These are phyloP conservation scores for Ilyonectria robusta DNA, from an alignment of 2,329 filamentous ascomycete genomes.

Conservation along the genomic window DNA sequence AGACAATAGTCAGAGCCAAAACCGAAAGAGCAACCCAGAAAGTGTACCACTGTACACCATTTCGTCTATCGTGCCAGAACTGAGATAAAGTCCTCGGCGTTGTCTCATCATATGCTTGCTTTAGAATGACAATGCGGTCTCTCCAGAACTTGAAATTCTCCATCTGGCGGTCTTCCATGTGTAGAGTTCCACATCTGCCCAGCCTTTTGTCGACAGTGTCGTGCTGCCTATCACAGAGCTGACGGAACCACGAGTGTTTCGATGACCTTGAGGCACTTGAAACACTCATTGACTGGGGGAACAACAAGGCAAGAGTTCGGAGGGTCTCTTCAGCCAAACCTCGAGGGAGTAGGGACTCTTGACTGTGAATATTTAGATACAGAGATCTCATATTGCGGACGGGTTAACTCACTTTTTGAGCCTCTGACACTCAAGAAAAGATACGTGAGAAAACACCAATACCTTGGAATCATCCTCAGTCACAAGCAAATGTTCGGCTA, in stretches of 20 bases:
- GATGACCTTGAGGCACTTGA: background rate
- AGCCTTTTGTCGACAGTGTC: background rate
- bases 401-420: background rate
- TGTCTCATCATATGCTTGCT: conserved; percentile 58
- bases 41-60: conserved; percentile 36
- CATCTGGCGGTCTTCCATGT: background rate
- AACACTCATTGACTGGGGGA: background rate
- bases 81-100: conserved; percentile 52
- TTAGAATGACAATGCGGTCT: conserved; percentile 58
- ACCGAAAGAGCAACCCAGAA: conserved; percentile 59
- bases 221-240: background rate
- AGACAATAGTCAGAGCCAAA: conserved; percentile 52
- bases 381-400: too few relatives aligned
- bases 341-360: background rate
- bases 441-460: background rate
- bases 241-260: background rate
- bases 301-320: background rate
- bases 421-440: background rate
- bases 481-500: background rate
- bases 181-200: background rate
- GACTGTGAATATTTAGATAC: background rate
- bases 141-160: conserved; percentile 53
- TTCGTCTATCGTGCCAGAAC: conserved; percentile 61
- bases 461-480: background rate
- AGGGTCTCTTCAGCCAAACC: background rate